Conservation (phyloP, 2,329 filamentous ascomycete genomes). For the Hymenoscyphus scutula region DNA sequence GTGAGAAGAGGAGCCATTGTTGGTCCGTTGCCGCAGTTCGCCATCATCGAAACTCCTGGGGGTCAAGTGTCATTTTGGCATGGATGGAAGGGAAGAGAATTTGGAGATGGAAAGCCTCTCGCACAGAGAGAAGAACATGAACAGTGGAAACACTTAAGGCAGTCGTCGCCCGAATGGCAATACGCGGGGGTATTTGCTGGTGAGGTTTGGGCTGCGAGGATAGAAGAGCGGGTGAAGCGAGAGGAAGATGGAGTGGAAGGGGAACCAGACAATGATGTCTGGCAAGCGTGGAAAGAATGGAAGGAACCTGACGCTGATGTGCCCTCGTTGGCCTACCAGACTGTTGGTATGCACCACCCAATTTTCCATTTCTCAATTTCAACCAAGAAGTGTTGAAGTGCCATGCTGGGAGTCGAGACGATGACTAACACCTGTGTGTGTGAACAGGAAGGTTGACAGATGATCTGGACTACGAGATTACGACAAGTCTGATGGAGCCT, state of each 20-base stretch:
- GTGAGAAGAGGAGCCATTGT: slow-evolving; percentile 30
- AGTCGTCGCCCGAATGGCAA: slow-evolving; percentile 12
- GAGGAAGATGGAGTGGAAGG: slow-evolving; percentile 22
- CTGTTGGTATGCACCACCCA: slow-evolving; percentile 4
- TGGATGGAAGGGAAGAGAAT: slow-evolving; percentile 26
- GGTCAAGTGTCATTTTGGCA: slow-evolving; percentile 33
- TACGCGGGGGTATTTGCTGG: slow-evolving; percentile 21
- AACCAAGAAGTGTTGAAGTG: too few relatives aligned
- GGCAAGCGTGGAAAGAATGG: slow-evolving; percentile 21
- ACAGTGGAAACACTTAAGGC: slow-evolving; percentile 25
- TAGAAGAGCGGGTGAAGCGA: slow-evolving; percentile 26
- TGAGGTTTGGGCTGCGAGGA: slow-evolving; percentile 28
- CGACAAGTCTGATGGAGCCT: not conserved
- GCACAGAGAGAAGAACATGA: not conserved
- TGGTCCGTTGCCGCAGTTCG: slow-evolving; percentile 34
- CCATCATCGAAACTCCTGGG: slow-evolving; percentile 31
- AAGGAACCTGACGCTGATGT: not conserved
- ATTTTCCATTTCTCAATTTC: too few relatives aligned
- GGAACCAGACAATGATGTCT: slow-evolving; percentile 21
- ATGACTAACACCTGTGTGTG: not conserved
- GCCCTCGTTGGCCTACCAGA: not conserved
- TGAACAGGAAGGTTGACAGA: not conserved
- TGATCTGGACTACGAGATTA: not conserved
- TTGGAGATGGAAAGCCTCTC: slow-evolving; percentile 4
- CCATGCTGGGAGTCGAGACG: not conserved